These are phyloP conservation scores for Neurospora sp. DNA, from an alignment of 495 filamentous ascomycete species.

Conservation along the genomic window DNA sequence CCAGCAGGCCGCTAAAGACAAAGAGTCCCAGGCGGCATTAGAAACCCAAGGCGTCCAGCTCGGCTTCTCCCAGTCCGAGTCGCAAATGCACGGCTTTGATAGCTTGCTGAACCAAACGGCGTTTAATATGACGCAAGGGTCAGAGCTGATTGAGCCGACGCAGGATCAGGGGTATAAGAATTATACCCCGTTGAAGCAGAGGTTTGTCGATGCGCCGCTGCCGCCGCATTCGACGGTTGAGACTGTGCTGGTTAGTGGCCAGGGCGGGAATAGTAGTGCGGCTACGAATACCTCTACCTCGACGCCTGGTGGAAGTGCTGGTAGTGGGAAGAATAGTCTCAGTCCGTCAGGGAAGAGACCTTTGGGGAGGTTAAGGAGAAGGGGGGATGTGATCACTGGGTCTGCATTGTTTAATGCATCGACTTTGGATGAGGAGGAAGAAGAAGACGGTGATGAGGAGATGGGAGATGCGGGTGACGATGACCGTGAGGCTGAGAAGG, in stretches of 20 bases:
- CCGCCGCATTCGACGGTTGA: slow-evolving; percentile 49
- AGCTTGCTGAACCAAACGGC: slow-evolving; percentile 29
- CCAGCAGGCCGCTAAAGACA: not conserved
- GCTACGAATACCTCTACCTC: not conserved
- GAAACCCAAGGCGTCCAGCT: slow-evolving; percentile 41
- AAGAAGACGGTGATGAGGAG: slow-evolving; percentile 42
- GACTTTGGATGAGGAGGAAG: slow-evolving; percentile 32
- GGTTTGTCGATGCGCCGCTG: slow-evolving; percentile 41
- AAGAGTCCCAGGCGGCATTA: slow-evolving; percentile 22
- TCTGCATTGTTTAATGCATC: slow-evolving; percentile 20
- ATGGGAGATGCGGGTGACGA: slow-evolving; percentile 42
- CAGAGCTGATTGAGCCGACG: slow-evolving; percentile 62
- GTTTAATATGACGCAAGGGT: slow-evolving; percentile 39
- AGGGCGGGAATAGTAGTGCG: not conserved
- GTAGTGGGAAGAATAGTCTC: slow-evolving; percentile 32
- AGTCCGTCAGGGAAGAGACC: not conserved
- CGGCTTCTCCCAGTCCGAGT: slow-evolving; percentile 43
- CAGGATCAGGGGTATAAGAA: slow-evolving; percentile 72
- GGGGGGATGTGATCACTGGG: slow-evolving; percentile 19
- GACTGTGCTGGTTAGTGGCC: slow-evolving; percentile 46
- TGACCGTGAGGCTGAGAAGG: slow-evolving; percentile 18
- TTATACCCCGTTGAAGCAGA: slow-evolving; percentile 42
- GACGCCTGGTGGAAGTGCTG: slow-evolving; percentile 29
- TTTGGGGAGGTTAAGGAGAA: slow-evolving; percentile 44
- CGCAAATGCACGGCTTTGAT: slow-evolving; percentile 43